phyloP scores from a whole-genome alignment of 108 stramenopile species.

The Nannochloropsis gaditana region DNA sequence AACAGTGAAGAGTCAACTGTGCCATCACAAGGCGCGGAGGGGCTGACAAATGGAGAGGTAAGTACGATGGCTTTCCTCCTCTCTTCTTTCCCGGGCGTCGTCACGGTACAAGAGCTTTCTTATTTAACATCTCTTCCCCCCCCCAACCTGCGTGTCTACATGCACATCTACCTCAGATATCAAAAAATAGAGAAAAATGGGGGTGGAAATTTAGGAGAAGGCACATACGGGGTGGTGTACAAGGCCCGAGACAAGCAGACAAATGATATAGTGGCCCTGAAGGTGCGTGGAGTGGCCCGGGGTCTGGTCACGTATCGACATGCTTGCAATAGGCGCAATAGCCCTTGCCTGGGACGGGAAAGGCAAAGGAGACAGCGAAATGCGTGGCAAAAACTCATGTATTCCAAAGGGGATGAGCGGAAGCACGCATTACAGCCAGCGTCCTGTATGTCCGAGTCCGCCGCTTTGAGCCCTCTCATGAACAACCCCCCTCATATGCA shows the following conservation, averaged over 20 bases:
- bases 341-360: no score
- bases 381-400: no score
- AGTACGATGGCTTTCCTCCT: neutral
- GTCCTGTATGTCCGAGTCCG: neutral
- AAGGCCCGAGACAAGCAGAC: slow-evolving; percentile 83
- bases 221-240: slow-evolving; percentile 99
- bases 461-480: neutral
- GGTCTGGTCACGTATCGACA: no score
- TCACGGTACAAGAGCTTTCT: neutral
- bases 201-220: slow-evolving; percentile 89
- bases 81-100: neutral
- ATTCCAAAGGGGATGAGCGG: no score
- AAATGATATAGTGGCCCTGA: slow-evolving; percentile 52
- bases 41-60: neutral
- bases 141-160: neutral
- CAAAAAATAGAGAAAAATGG: slow-evolving; percentile 80
- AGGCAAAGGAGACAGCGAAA: no score
- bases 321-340: no score
- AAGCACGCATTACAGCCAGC: neutral
- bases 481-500: neutral
- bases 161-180: neutral
- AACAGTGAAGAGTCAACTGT: neutral
- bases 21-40: neutral
- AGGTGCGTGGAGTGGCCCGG: slow-evolving; percentile 20
- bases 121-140: neutral